Conservation (phyloP, 805 yeast genomes). For the Candida verbasci region DNA sequence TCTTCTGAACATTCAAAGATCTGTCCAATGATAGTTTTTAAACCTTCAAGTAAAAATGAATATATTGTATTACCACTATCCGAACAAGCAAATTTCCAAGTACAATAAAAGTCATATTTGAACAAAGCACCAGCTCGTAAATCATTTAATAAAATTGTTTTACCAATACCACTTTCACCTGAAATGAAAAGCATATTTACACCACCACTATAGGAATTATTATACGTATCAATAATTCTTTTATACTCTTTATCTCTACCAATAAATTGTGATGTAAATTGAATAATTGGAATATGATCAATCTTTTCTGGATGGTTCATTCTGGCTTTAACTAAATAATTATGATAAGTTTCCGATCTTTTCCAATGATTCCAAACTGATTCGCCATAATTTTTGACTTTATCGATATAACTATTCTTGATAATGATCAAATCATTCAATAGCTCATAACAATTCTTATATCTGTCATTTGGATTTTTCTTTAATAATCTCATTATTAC, state of each 20-base stretch:
- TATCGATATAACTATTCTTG: constrained; percentile 16
- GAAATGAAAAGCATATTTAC: constrained; percentile 25
- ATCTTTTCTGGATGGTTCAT: constrained; percentile 4
- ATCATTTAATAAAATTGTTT: constrained; percentile 38
- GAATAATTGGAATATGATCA: constrained; percentile 3
- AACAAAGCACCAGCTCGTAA: constrained; percentile 30
- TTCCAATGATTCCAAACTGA: constrained; percentile 7
- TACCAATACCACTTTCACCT: constrained; percentile 46
- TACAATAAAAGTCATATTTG: constrained; percentile 23
- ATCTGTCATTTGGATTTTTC: constrained; percentile 37
- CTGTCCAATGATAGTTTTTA: constrained; percentile 37
- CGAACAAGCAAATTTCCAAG: constrained; percentile 27
- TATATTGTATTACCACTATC: constrained; percentile 18
- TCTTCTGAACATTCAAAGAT: constrained; percentile 34
- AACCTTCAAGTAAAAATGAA: constrained; percentile 32
- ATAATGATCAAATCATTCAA: constrained; percentile 30
- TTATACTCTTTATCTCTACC: constrained; percentile 13
- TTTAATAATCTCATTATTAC: constrained; percentile 38
- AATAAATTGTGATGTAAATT: constrained; percentile 5
- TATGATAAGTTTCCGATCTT: background rate
- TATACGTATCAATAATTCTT: constrained; percentile 7
- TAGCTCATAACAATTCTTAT: constrained; percentile 22
- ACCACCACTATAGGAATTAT: constrained; percentile 9
- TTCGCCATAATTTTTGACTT: constrained; percentile 5
- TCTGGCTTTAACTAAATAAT: constrained; percentile 2